Base-by-base conservation (phyloP, 768 basidiomycete species). In the Psilocybe tampanensis region DNA sequence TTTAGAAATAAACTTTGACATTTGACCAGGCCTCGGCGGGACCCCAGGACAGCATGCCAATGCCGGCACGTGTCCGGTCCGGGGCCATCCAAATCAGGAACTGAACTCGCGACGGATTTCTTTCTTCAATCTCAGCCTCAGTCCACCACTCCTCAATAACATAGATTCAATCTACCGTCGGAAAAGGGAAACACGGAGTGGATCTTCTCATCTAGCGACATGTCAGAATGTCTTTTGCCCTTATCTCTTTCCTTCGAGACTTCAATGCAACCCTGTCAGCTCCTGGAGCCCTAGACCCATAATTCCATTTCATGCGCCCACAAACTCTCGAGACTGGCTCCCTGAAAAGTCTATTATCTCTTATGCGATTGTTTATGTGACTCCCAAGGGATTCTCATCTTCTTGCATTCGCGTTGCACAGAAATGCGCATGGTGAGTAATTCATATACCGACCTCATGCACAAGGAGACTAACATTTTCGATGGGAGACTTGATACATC, bases 361-460 rank as follows among this genome's bases (percentile, higher is more conserved):
- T n/a, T n/a, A n/a, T 39, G 36, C 36, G 12, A 39, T n/a, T 15
- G 44, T 39, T 41, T 42, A 23, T 19, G 32, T 33, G 44, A 42
- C 36, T 44, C 19, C 15, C 15, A 11, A 29, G 11, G 18, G 19
- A 32, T 29, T 42, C 17, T 32, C 51, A 33, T 15, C n/a, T n/a
- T 45, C 22, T 29, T 29, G 29, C 29, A 9, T 29, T 29, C 32
- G 29, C 26, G 26, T 48, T 26, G n/a, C 19, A 22, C 32, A 58
- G 22, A 11, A 23, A 34, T 51, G 23, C 9, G 33, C 11, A 32
- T n/a, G 36, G 50, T 52, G 23, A 50, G 44, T 18, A 19, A 42
- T 32, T 34, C 43, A 51, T 23, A 44, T 41, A 56, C 51, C 48
- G n/a, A 39, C 56, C 62, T 63, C 59, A 54, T 63, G 59, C 42